Conservation (phyloP, 2,329 filamentous ascomycete genomes). For the Claviceps spartinae region DNA sequence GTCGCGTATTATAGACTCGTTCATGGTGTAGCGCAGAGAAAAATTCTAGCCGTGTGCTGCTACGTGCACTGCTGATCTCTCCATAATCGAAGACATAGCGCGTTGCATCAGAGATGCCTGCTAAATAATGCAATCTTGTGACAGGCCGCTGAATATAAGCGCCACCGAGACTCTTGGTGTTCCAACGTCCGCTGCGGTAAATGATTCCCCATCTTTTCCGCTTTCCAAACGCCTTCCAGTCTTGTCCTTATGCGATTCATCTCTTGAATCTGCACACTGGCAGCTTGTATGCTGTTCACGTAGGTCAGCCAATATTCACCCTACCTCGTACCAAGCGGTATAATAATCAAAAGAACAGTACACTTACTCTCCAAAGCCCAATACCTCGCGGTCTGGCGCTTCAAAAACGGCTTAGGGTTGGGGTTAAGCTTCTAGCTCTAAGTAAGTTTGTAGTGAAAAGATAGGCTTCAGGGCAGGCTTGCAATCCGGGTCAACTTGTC, state of each 20-base stretch:
- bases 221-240: background rate
- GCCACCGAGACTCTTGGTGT: background rate
- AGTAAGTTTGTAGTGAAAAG: too few species aligned
- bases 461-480: too few species aligned
- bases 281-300: conserved; percentile 47
- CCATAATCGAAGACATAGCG: background rate
- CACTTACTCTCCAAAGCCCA: conserved; percentile 58
- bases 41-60: background rate
- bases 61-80: background rate
- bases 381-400: conserved; percentile 39
- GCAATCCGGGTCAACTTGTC: too few species aligned
- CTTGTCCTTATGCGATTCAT: conserved; percentile 19
- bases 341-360: background rate
- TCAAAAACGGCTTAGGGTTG: too few species aligned
- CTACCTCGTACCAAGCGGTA: background rate
- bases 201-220: background rate
- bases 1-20: background rate
- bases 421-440: too few species aligned
- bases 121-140: background rate
- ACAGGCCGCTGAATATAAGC: background rate
- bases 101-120: background rate
- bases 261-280: conserved; percentile 63
- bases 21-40: background rate
- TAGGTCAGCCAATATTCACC: background rate
- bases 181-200: too few species aligned